phyloP scores from a whole-genome alignment of 352 stramenopile genomes.

The Globisporangium ultimum region DNA sequence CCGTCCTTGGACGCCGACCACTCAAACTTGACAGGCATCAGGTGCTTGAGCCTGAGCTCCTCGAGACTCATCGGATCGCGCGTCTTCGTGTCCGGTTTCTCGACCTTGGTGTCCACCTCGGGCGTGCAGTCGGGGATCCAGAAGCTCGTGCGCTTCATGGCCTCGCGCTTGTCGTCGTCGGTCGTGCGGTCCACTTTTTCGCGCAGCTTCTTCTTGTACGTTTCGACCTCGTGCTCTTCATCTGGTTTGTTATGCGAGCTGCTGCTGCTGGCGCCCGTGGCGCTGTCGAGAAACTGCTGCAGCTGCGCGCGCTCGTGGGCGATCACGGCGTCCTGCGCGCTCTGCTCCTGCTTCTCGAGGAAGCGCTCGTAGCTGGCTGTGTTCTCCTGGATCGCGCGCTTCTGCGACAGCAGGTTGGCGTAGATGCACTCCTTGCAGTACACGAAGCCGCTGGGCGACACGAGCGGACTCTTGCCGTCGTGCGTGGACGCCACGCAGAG shows the following conservation, averaged over 20 bases:
- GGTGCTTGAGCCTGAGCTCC: constrained; percentile 83
- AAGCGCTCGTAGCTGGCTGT: constrained; percentile 59
- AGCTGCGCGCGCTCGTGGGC: constrained; percentile 52
- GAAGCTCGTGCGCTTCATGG: constrained; percentile 82
- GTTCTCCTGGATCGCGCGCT: constrained; percentile 77
- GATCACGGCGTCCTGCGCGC: constrained; percentile 44
- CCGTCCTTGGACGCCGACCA: constrained; percentile 41
- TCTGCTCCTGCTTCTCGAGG: constrained; percentile 42
- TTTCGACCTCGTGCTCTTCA: background rate
- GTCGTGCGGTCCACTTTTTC: constrained; percentile 76
- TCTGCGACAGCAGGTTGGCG: constrained; percentile 79
- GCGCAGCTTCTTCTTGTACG: constrained; percentile 40
- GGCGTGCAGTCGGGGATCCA: constrained; percentile 87
- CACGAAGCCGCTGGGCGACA: constrained; percentile 67
- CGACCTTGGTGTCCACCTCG: constrained; percentile 39
- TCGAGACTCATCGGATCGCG: constrained; percentile 82
- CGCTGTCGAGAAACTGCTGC: constrained; percentile 43
- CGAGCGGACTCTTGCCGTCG: constrained; percentile 52
- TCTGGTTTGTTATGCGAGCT: constrained; percentile 6
- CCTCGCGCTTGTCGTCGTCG: constrained; percentile 64
- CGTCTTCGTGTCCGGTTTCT: constrained; percentile 67
- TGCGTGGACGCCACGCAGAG: constrained; percentile 66
- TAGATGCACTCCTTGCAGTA: constrained; percentile 90
- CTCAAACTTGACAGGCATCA: constrained; percentile 86
- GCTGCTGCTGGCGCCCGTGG: constrained; percentile 16